Conservation (phyloP, 1,284 basidiomycete genomes). For the Malassezia restricta region DNA sequence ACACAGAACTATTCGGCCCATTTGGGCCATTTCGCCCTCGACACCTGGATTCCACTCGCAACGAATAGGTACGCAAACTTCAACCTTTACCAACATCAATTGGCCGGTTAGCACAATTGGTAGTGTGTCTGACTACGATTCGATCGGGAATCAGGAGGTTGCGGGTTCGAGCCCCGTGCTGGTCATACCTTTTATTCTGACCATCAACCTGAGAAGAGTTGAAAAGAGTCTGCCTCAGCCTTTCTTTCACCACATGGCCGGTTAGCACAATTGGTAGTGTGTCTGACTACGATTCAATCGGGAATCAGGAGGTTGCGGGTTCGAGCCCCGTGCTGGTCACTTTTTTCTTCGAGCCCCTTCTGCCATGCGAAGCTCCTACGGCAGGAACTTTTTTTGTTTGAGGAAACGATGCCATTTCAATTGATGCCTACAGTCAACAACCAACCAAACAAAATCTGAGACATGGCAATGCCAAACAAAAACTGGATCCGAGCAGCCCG, state of each 20-base stretch:
- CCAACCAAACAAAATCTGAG: conserved; percentile 54
- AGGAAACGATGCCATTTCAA: background rate
- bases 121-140: conserved; percentile 21
- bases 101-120: conserved; percentile 21
- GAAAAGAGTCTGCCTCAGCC: too few relatives aligned
- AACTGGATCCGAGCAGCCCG: conserved; percentile 70
- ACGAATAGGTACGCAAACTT: background rate
- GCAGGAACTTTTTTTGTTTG: background rate
- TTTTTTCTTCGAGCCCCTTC: conserved; percentile 3
- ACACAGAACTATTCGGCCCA: conserved; percentile 7
- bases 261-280: conserved; percentile 23
- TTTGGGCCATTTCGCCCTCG: background rate
- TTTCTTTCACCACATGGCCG: conserved; percentile 3
- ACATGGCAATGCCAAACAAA: conserved; percentile 60
- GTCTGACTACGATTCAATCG: conserved; percentile 16
- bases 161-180: conserved; percentile 22
- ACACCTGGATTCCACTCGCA: too few relatives aligned
- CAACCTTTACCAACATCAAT: background rate
- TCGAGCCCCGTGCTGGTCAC: conserved; percentile 21
- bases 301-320: conserved; percentile 20
- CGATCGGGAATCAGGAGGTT: conserved; percentile 16
- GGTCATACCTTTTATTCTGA: conserved; percentile 8
- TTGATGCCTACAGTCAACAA: conserved; percentile 35
- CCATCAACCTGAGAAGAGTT: background rate
- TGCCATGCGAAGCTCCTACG: background rate